Evolutionary conservation across 352 stramenopile species (phyloP).

Genomic region (Globisporangium nagaii): DNA sequence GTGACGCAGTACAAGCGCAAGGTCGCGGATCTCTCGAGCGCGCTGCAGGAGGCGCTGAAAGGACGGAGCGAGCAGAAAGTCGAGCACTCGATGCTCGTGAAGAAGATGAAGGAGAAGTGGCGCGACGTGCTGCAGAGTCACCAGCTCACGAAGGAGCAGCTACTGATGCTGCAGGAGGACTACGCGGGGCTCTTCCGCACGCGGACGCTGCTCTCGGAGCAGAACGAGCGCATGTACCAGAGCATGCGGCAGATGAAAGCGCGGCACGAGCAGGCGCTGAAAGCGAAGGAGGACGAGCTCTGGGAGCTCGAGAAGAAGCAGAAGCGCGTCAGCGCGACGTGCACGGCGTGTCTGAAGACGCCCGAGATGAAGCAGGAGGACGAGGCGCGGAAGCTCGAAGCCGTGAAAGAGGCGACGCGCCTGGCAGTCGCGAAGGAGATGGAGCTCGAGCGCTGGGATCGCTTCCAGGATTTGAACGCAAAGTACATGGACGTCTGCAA

Average conservation of each 20-base stretch:
- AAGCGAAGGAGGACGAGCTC: conserved; percentile 43
- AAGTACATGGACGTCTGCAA: conserved; percentile 58
- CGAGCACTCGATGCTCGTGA: conserved; percentile 35
- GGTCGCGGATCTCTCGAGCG: conserved; percentile 37
- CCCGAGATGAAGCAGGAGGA: conserved; percentile 42
- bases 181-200: conserved; percentile 59
- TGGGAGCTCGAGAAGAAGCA: conserved; percentile 63
- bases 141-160: conserved; percentile 46
- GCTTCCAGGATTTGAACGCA: conserved; percentile 59
- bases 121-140: conserved; percentile 36
- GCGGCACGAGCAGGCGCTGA: conserved; percentile 37
- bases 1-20: conserved; percentile 50
- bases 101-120: conserved; percentile 68
- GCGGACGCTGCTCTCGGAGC: conserved; percentile 26
- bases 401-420: conserved; percentile 42
- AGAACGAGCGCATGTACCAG: conserved; percentile 45
- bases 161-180: conserved; percentile 66
- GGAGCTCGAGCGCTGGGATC: conserved; percentile 59
- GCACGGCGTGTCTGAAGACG: conserved; percentile 45
- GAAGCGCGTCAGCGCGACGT: conserved; percentile 42
- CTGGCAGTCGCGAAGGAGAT: conserved; percentile 45
- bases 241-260: conserved; percentile 38
- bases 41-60: conserved; percentile 42
- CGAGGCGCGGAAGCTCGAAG: conserved; percentile 29
- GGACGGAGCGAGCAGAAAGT: conserved; percentile 41